Evolutionary conservation across 2,329 filamentous ascomycete species (phyloP).

Genomic region (Alternaria sp.): DNA sequence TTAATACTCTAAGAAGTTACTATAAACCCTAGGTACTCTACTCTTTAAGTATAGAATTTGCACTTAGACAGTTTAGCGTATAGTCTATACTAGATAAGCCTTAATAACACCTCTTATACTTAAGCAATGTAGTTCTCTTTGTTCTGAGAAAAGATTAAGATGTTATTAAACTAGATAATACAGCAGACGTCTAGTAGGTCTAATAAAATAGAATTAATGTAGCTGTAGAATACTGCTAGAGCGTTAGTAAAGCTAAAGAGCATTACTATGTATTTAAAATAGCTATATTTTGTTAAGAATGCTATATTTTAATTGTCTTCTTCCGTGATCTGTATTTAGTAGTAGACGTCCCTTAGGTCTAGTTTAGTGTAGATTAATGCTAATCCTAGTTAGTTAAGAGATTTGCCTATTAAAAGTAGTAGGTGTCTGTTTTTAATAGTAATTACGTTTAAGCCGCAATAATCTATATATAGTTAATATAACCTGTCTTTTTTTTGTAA

Average conservation of each 20-base stretch:
- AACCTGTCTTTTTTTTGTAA: neutral
- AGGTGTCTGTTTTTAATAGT: too few relatives aligned
- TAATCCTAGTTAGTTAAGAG: too few relatives aligned
- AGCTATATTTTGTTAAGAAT: too few relatives aligned
- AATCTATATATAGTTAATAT: neutral
- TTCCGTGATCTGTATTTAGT: accelerated
- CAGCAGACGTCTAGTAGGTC: neutral
- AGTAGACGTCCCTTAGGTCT: too few relatives aligned
- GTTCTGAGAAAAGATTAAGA: neutral
- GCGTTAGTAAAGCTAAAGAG: too few relatives aligned
- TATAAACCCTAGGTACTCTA: neutral
- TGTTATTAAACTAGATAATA: neutral
- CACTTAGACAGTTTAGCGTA: neutral
- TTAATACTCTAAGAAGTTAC: too few relatives aligned
- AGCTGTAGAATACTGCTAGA: neutral
- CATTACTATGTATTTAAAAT: too few relatives aligned
- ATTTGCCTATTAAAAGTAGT: too few relatives aligned
- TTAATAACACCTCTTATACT: neutral
- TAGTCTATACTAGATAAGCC: neutral
- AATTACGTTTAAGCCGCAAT: neutral
- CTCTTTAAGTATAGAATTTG: neutral
- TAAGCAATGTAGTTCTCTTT: neutral
- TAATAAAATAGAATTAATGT: neutral
- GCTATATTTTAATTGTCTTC: too few relatives aligned
- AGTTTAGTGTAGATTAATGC: too few relatives aligned